Base-by-base conservation (phyloP, 441 rosid genomes). In the Gossypium davidsonii region DNA sequence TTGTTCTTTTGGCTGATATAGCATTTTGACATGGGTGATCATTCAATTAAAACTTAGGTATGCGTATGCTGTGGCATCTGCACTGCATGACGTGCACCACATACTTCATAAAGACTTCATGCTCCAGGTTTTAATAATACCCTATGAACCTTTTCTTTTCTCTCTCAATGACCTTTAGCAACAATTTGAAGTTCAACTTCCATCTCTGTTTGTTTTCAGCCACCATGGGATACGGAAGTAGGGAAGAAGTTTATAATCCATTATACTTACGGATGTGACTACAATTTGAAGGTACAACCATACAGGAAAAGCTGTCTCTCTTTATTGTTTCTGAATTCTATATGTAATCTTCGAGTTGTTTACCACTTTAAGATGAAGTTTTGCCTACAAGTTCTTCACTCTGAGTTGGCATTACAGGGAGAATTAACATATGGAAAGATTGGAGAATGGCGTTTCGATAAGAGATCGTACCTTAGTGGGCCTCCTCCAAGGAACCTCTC, bases 11-110 rank as follows among this genome's bases (percentile, higher is more conserved):
- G 56, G 58, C 28, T 63, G 73, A 56, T 46, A 67, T 34, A 60
- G 18, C 62, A 48, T 34, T 28, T 68, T 52, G 49, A 69, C 61
- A 18, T 1, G 18, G 28, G 12, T 17, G 18, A 18, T 3, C 60
- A 2, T 31, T 68, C 18, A 1, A 1, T 52, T 68, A 26, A 34
- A 34, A 11, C 49, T 53, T 53, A 91, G 97, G 97, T 91, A 91
- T 79, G 94, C 92, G 39, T 89, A 91, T 81, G 92, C 97, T 57
- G 86, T 91, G 55, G 96, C 96, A 72, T 88, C 94, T 75, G 94
- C 94, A 9, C 78, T 91, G 61, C 89, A 91, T 75, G 90, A 82
- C 2, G 90, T 91, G 73, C 83, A 67, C 63, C 92, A 89, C 72
- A 84, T 78, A 67, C 94, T 91, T 75, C 81, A 68, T 20, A 78